Base-by-base conservation (phyloP, 257 asterid genomes). In the Solanum chiquidenum region DNA sequence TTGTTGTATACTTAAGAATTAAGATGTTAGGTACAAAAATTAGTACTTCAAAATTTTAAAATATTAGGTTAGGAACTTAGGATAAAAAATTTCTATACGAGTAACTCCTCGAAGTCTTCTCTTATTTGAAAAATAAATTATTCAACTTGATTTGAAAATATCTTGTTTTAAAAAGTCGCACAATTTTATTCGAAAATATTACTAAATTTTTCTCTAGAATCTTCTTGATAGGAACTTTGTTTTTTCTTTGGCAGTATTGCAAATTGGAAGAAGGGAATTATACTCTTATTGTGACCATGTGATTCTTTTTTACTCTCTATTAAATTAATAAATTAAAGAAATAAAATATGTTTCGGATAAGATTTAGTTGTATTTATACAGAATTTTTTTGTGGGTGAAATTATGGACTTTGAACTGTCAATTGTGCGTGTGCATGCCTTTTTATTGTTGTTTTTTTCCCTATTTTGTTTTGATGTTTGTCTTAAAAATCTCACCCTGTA, bases 81-180 rank as follows among this genome's bases (percentile, higher is more conserved):
- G 12, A 60, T 23, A 9, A 62, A 60, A 4, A 4, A 8, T 1
- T 23, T 68, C 1, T 13, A 29, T 29, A 27, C 18, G 7, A 66
- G 6, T n/a, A 62, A n/a, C 3, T 62, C 6, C 25, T 9, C 42
- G 42, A 38, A 38, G 44, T 38, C 11, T 38, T 38, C 44, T 38
- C 44, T 38, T 38, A 38, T 8, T 38, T 38, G 42, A 38, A 38
- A 38, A 38, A 38, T 38, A 38, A 38, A 38, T 16, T 52, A 52
- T 52, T 52, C 23, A 52, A 52, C 60, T 52, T 52, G 16, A 16
- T 52, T 16, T 52, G 0, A 52, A 52, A 52, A 52, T 52, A 0
- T 18, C 1, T 52, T 69, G 0, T 69, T 69, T 7, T 0, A 0
- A 2, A 71, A 14, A 71, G 0, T 71, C 4, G 0, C 12, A 31